phyloP scores from a whole-genome alignment of 179 eudicot species.

The Corrigiola litoralis region DNA sequence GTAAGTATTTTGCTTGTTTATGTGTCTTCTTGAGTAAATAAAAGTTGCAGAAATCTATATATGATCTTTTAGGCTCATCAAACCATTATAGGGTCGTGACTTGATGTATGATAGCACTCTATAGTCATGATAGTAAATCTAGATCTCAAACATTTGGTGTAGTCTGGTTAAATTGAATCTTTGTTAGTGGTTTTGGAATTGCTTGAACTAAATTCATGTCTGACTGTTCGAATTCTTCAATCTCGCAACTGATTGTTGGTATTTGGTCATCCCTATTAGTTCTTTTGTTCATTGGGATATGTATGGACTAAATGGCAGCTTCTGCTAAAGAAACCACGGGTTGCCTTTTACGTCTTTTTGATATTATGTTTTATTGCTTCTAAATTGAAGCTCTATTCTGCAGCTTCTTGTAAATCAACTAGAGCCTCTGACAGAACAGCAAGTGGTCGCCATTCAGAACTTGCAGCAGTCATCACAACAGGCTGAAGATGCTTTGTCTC shows the following conservation, averaged over 20 bases:
- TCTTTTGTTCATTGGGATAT: background rate
- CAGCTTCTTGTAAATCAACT: constrained; percentile 59
- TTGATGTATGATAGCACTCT: background rate
- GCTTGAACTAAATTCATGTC: background rate
- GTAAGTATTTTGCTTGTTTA: background rate
- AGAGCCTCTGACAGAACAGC: constrained; percentile 76
- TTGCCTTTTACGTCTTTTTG: background rate
- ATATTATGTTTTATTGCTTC: constrained; percentile 8
- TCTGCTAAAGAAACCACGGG: background rate
- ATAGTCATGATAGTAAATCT: background rate
- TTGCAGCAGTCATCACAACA: constrained; percentile 76
- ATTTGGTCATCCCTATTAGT: background rate
- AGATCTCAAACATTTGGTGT: background rate
- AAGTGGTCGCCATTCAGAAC: constrained; percentile 48
- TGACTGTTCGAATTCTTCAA: background rate
- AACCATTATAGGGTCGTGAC: background rate
- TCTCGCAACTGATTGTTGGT: background rate
- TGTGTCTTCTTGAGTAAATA: background rate
- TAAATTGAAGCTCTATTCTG: constrained; percentile 26
- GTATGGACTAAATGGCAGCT: background rate
- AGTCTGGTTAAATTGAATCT: too few relatives aligned
- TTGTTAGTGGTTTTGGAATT: background rate
- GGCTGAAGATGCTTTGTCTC: constrained; percentile 79
- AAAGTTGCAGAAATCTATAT: too few relatives aligned
- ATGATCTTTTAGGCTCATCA: background rate